Base-by-base conservation (phyloP, 179 eudicot species). In the Spinacia oleracea region DNA sequence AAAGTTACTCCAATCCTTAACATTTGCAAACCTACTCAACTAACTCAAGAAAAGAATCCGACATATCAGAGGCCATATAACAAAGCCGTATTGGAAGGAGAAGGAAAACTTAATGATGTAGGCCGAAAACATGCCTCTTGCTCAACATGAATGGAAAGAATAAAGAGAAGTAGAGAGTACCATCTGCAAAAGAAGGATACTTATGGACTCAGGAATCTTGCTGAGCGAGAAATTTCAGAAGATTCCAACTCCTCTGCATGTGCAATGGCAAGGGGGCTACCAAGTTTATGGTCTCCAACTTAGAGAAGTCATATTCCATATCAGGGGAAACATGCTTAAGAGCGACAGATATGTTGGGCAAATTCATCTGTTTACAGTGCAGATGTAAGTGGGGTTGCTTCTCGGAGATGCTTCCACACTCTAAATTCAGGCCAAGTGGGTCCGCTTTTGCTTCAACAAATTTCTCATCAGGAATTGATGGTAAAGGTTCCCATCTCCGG, bases 211-310 rank as follows among this genome's bases (percentile, higher is more conserved):
- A 73, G 23, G 74, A 68, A 43, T 53, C 70, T 72, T 74, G 82
- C 42, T 75, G 72, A 63, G 83, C 82, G 11, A 80, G 82, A 42
- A 87, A 83, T 20, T 82, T 79, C 81, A 90, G 72, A 38, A 88
- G 84, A 75, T 88, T 90, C 98, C 97, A 95, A 84, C 98, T 95
- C 83, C 83, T 88, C 81, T 91, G 94, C 98, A 95, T 95, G 86
- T 95, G 98, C 31, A 78, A 80, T 20, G 98, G 93, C 86, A 95
- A 83, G 65, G 93, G 91, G 79, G 98, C 98, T 59, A 85, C 84
- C 75, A 93, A 78, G 77, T 87, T 88, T 10, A 94, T 82, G 51
- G 75, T 84, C 74, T 86, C 89, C 68, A 90, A 70, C 55, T 81
- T 70, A 0, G 87, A 86, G 82, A 89, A 77, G 63, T 91, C 93